Evolutionary conservation across 2,329 filamentous ascomycete species (phyloP).

Genomic region (Trichophyton equinum): DNA sequence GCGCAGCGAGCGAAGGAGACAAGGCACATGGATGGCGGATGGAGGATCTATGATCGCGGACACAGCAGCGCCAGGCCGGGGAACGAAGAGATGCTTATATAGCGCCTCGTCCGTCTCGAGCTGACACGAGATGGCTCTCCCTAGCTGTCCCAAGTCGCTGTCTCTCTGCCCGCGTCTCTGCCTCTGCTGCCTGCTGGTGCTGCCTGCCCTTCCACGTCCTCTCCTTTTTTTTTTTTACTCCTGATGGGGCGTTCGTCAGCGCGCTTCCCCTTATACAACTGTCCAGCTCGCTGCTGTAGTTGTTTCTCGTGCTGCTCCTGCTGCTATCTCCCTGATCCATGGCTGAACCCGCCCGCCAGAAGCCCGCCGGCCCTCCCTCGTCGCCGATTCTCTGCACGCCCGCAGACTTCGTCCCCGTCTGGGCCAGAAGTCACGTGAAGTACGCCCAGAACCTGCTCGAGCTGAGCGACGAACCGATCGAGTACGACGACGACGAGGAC

Average conservation of each 20-base stretch:
- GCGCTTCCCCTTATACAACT: background rate
- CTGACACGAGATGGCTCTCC: background rate
- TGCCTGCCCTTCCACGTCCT: background rate
- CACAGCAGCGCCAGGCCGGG: background rate
- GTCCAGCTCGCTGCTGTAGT: background rate
- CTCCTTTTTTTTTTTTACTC: background rate
- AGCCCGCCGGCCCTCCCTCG: background rate
- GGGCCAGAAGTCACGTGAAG: slow-evolving; percentile 28
- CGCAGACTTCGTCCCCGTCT: slow-evolving; percentile 24
- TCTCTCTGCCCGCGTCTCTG: background rate
- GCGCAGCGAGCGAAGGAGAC: no score
- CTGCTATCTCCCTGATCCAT: background rate
- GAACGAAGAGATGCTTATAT: background rate
- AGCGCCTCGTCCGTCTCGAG: background rate
- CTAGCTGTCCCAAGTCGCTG: background rate
- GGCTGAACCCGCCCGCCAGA: background rate
- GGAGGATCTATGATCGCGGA: no score
- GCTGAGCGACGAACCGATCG: slow-evolving; percentile 29
- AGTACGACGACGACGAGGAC: slow-evolving; percentile 33
- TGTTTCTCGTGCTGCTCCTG: background rate
- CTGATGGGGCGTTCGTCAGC: background rate
- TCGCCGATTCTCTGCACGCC: background rate
- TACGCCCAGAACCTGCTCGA: slow-evolving; percentile 31
- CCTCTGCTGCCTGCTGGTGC: background rate
- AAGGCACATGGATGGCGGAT: no score